A percentile compares a stretch with the other conserved stretches of the same genome.
Conservation (phyloP, 1,139 yeast species). For the Geotrichum aggregatum region DNA sequence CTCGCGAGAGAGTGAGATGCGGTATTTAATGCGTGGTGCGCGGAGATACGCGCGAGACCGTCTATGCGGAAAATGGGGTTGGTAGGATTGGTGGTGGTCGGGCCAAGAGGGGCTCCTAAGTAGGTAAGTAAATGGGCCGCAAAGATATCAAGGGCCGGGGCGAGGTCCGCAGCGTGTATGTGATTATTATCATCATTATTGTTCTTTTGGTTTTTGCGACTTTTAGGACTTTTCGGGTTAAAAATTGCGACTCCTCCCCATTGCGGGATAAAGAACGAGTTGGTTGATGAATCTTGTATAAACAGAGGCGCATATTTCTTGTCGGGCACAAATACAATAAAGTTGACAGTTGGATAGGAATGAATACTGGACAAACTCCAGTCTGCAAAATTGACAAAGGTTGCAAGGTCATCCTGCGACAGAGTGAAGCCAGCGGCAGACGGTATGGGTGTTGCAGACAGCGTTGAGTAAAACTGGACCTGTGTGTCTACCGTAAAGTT, state of each 20-base stretch:
- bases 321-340: slow-evolving; percentile 62
- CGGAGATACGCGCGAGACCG: slow-evolving; percentile 55
- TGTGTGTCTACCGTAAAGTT: slow-evolving; percentile 77
- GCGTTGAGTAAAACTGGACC: slow-evolving; percentile 61
- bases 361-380: slow-evolving; percentile 57
- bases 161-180: slow-evolving; percentile 45
- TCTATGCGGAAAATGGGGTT: slow-evolving; percentile 52
- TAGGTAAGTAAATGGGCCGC: slow-evolving; percentile 69
- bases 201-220: no score
- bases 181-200: no score
- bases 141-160: slow-evolving; percentile 62
- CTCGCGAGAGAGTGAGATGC: slow-evolving; percentile 64
- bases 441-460: slow-evolving; percentile 28
- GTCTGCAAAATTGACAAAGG: slow-evolving; percentile 71
- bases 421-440: slow-evolving; percentile 25
- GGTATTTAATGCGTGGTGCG: slow-evolving; percentile 49
- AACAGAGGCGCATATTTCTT: slow-evolving; percentile 44
- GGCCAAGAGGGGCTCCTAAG: slow-evolving; percentile 59
- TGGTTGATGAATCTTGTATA: slow-evolving; percentile 37
- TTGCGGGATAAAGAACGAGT: slow-evolving; percentile 79
- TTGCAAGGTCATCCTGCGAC: slow-evolving; percentile 48
- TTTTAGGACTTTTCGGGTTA: slow-evolving; percentile 22
- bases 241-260: slow-evolving; percentile 63
- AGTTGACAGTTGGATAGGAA: slow-evolving; percentile 61
- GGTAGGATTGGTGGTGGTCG: slow-evolving; percentile 43